These are phyloP conservation scores for Erodium texanum DNA, from an alignment of 441 rosid genomes.

Conservation along the genomic window DNA sequence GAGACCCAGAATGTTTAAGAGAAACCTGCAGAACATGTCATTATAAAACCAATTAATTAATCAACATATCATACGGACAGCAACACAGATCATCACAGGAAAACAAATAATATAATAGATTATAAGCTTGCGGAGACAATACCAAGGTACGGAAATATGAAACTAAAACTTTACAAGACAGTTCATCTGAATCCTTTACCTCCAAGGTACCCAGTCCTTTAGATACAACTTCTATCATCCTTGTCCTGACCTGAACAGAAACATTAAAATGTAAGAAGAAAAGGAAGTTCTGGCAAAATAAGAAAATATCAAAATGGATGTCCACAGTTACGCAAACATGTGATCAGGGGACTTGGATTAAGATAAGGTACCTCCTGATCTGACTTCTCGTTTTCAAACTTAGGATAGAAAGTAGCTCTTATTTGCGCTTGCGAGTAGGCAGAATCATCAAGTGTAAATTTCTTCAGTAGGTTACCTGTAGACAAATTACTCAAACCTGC, in stretches of 20 bases:
- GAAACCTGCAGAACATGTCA: slow-evolving; percentile 50
- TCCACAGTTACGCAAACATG: not conserved
- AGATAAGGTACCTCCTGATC: slow-evolving; percentile 64
- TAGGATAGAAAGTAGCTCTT: slow-evolving; percentile 93
- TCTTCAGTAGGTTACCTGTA: slow-evolving; percentile 38
- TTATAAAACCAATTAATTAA: not conserved
- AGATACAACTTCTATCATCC: slow-evolving; percentile 87
- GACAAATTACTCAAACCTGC: slow-evolving; percentile 39
- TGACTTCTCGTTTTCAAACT: slow-evolving; percentile 93
- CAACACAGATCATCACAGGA: not conserved
- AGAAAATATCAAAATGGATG: not conserved
- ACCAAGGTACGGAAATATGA: not conserved
- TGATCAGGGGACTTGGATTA: not conserved
- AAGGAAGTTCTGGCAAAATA: not conserved
- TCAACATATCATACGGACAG: slow-evolving; percentile 4
- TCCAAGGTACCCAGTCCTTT: slow-evolving; percentile 69
- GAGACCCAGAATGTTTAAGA: slow-evolving; percentile 95
- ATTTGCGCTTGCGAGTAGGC: slow-evolving; percentile 61
- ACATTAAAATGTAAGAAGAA: slow-evolving; percentile 7
- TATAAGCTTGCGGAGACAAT: not conserved
- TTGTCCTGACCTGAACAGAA: slow-evolving; percentile 52
- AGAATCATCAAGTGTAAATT: slow-evolving; percentile 55
- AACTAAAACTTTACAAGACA: not conserved
- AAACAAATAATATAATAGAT: not conserved
- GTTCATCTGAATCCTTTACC: slow-evolving; percentile 34